Percentiles rank a stretch among this genome's conserved stretches.
Conservation (phyloP, 2,329 filamentous ascomycete species). For the Arthrobotrys megalospora region DNA sequence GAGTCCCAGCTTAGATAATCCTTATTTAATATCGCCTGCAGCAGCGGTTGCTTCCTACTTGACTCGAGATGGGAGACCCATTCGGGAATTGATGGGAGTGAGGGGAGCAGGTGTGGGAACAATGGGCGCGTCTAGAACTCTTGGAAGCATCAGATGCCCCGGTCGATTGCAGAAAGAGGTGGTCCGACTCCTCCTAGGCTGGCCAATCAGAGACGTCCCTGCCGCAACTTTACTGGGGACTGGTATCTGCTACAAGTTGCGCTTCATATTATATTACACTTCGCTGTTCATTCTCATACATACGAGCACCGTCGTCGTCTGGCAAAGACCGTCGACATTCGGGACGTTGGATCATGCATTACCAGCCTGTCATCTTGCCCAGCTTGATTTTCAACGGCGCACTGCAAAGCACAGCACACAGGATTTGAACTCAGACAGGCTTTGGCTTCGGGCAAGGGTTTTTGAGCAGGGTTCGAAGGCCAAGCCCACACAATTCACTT, state of each 20-base stretch:
- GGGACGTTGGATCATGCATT: constrained; percentile 37
- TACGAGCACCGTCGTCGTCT: constrained; percentile 23
- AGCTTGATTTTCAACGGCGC: constrained; percentile 10
- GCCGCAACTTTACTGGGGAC: constrained; percentile 12
- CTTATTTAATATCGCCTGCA: constrained; percentile 38
- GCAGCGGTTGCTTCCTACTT: constrained; percentile 7
- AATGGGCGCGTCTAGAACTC: constrained; percentile 61
- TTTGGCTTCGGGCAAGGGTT: constrained; percentile 4
- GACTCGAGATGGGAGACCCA: constrained; percentile 35
- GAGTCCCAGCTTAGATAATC: constrained; percentile 51
- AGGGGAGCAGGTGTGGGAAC: constrained; percentile 51
- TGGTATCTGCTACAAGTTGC: constrained; percentile 44
- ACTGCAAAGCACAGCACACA: background rate
- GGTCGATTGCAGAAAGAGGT: constrained; percentile 29
- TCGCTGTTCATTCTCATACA: constrained; percentile 17
- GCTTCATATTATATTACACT: constrained; percentile 36
- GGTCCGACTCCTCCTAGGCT: constrained; percentile 18
- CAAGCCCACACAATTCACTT: constrained; percentile 12
- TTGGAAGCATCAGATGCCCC: constrained; percentile 55
- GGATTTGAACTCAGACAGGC: constrained; percentile 22
- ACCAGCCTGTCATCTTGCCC: constrained; percentile 32
- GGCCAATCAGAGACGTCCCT: constrained; percentile 32
- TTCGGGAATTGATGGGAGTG: constrained; percentile 46
- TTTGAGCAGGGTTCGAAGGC: background rate
- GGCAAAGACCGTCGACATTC: constrained; percentile 42